Evolutionary conservation across 495 filamentous ascomycete species (phyloP).

Genomic region (Talaromyces adpressus): DNA sequence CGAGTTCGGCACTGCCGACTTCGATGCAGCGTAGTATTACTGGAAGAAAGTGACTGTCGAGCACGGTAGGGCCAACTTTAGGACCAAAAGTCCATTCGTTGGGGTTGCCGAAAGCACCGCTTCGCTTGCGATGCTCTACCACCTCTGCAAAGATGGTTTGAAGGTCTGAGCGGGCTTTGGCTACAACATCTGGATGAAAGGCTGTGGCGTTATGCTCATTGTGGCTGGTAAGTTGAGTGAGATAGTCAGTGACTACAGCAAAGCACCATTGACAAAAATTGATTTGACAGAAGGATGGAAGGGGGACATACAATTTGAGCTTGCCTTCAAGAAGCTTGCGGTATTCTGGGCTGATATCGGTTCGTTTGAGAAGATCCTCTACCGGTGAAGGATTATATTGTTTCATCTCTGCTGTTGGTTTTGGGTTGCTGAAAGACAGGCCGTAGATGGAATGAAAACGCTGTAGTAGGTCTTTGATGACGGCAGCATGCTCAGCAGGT

Average conservation of each 20-base stretch:
- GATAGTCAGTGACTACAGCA: background rate
- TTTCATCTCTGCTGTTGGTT: background rate
- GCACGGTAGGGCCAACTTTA: conserved; percentile 2
- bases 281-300: background rate
- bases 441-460: conserved; percentile 1
- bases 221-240: background rate
- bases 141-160: conserved; percentile 1
- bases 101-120: background rate
- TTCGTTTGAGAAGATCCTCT: conserved; percentile 2
- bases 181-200: background rate
- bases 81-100: conserved; percentile 2
- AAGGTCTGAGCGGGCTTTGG: conserved; percentile 4
- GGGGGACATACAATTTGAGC: conserved; percentile 2
- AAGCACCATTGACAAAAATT: background rate
- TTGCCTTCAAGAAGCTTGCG: conserved; percentile 1
- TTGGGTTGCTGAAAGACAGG: conserved; percentile 1
- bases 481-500: background rate
- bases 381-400: conserved; percentile 2
- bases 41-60: conserved; percentile 5
- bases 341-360: conserved; percentile 7
- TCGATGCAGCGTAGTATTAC: conserved; percentile 3
- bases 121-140: background rate
- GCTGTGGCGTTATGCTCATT: background rate
- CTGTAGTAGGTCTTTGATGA: conserved; percentile 2
- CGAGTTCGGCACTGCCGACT: background rate